A percentile compares a stretch with the other conserved stretches of the same genome.
Evolutionary conservation across 441 rosid genomes (phyloP).

Genomic region (Populus hybrid): DNA sequence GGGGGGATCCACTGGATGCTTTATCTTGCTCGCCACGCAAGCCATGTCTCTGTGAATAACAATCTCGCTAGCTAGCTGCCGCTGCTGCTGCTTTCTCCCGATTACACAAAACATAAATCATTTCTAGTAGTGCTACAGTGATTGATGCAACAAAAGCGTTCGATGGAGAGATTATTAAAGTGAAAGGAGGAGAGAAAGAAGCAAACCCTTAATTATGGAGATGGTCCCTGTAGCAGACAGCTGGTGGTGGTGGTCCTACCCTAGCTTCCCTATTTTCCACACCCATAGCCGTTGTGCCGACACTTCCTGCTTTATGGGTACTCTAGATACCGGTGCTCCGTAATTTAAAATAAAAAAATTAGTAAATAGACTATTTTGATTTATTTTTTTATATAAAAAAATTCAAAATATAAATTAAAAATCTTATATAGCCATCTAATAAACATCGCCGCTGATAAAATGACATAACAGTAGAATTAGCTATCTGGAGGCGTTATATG

Average conservation of each 20-base stretch:
- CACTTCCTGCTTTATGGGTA: not conserved
- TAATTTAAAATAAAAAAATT: too few species aligned
- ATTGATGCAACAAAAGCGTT: not conserved
- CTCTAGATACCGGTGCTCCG: too few species aligned
- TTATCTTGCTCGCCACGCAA: not conserved
- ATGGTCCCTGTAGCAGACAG: not conserved
- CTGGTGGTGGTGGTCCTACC: not conserved
- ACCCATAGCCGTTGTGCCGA: not conserved
- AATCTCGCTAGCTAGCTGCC: not conserved
- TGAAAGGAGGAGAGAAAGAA: not conserved
- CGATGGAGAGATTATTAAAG: not conserved
- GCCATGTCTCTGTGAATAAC: not conserved
- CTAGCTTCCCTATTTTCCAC: not conserved
- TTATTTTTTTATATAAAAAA: too few species aligned
- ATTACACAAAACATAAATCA: not conserved
- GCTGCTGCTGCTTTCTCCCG: not conserved
- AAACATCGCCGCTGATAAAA: too few species aligned
- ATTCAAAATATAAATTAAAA: too few species aligned
- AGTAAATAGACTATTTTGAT: too few species aligned
- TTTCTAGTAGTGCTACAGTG: too few species aligned
- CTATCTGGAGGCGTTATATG: accelerated
- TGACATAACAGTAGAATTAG: accelerated
- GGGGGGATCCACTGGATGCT: not conserved
- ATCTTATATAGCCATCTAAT: too few species aligned
- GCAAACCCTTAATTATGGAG: not conserved